Evolutionary conservation across 2,329 filamentous ascomycete genomes (phyloP), one percentile per base, ranked within the genome.

Genomic region (Shiraia bambusicola): DNA sequence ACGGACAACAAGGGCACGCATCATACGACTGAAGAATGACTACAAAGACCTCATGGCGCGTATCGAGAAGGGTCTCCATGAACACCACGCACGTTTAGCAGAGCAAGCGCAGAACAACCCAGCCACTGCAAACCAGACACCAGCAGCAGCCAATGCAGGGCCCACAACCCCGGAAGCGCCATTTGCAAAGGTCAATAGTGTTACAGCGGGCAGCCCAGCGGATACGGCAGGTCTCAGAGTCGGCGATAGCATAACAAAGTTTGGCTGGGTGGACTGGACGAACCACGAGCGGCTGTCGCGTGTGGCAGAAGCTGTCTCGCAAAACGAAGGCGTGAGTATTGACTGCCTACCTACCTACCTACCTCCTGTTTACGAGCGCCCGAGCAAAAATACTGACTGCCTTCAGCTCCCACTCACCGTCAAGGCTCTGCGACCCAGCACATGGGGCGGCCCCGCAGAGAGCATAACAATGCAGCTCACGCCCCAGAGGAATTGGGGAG

Each of bases 121-220:
- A 34, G 63, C 58, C 35, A 42, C 58, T 29, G 40, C 48, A 26
- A 42, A 29, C 10, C 43, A 54, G 25, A 42, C 51, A 13, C 49
- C 53, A n/a, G 40, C 58, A 29, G 58, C 54, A 13, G 47, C 51
- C 31, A 59, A 54, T 40, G 46, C 56, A 47, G 43, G 52, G 32
- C 45, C 65, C 29, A 45, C 60, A n/a, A 52, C 71, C 7, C 56
- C 79, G 14, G 78, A 82, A 49, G 76, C 76, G 32, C 82, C 87
- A 0, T 98, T 98, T 66, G 93, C 93, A 24, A 93, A 83, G 65
- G 88, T 98, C 55, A 95, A 95, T 63, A 87, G 80, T 38, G 87
- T 98, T 8, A 83, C 85, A 26, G 69, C 79, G 14, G 79, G 78
- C 37, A 93, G 92, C 59, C 93, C 93, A 10, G 93, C 93, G 8